Conservation (phyloP, 23 red algal species). For the Cyanidiococcus yangmingshanensis region DNA sequence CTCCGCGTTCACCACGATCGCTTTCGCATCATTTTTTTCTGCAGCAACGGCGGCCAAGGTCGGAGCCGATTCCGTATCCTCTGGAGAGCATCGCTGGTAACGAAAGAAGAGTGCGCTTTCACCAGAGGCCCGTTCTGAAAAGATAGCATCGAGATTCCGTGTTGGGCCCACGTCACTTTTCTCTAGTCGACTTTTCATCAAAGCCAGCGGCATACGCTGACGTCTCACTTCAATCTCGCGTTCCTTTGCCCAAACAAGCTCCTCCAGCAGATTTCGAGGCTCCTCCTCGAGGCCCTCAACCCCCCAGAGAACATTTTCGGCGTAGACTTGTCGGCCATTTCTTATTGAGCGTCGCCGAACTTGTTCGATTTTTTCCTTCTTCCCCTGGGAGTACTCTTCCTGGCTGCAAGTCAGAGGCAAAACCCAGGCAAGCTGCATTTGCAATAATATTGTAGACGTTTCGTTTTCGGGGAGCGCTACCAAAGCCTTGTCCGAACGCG, state of each 20-base stretch:
- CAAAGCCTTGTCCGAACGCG: no score
- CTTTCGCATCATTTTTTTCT: background rate
- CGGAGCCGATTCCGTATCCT: background rate
- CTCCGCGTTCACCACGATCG: background rate
- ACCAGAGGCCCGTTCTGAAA: background rate
- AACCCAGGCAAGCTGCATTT: no score
- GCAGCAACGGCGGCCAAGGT: background rate
- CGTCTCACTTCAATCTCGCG: background rate
- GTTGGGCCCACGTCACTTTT: background rate
- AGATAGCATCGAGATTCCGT: background rate
- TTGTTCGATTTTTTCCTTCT: background rate
- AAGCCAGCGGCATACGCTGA: background rate
- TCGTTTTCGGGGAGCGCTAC: no score
- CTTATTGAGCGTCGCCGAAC: background rate
- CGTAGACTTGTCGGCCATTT: conserved; percentile 1
- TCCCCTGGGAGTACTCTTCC: background rate
- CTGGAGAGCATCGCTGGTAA: background rate
- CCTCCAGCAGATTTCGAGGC: conserved; percentile 9
- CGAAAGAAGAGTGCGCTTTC: background rate
- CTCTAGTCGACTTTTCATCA: conserved; percentile 15
- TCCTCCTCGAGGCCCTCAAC: background rate
- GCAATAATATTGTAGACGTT: no score
- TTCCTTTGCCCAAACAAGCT: conserved; percentile 12
- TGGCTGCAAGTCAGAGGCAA: background rate
- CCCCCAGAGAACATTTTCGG: background rate